phyloP scores from a whole-genome alignment of 2,329 filamentous ascomycete genomes.

The Keithomyces neogunnii region DNA sequence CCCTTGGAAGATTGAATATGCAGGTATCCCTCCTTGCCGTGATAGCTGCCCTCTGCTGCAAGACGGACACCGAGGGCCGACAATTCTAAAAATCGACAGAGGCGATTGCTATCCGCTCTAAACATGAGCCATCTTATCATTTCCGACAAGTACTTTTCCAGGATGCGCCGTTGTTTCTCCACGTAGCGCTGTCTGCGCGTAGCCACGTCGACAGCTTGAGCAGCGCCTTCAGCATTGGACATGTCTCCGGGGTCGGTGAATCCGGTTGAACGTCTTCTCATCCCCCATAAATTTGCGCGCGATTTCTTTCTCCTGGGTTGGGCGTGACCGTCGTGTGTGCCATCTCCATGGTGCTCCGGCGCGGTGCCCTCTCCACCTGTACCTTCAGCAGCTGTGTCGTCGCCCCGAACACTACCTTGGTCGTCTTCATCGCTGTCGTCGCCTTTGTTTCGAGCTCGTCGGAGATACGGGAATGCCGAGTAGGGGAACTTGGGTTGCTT shows the following conservation, averaged over 20 bases:
- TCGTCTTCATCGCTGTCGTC: conserved; percentile 74
- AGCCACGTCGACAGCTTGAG: conserved; percentile 35
- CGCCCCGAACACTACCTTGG: conserved; percentile 27
- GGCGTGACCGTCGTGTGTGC: conserved; percentile 20
- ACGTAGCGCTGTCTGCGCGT: conserved; percentile 52
- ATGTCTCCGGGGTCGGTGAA: conserved; percentile 37
- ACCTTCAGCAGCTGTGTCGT: conserved; percentile 40
- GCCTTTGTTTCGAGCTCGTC: conserved; percentile 69
- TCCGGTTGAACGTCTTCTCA: conserved; percentile 44
- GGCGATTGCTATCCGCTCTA: conserved; percentile 83
- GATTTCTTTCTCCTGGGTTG: conserved; percentile 37
- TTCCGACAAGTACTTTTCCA: conserved; percentile 85
- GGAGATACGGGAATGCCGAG: conserved; percentile 81
- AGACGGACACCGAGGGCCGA: conserved; percentile 90
- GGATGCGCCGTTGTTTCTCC: conserved; percentile 72
- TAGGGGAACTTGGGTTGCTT: conserved; percentile 87
- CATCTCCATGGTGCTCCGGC: conserved; percentile 42
- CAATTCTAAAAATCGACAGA: conserved; percentile 92
- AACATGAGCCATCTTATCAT: conserved; percentile 98
- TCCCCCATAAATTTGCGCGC: conserved; percentile 44
- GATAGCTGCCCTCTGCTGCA: conserved; percentile 91
- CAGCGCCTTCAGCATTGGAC: conserved; percentile 33
- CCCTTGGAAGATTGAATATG: conserved; percentile 89
- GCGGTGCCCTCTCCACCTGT: conserved; percentile 47
- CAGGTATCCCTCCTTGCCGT: conserved; percentile 92